phyloP scores from a whole-genome alignment of 495 filamentous ascomycete genomes.

The Xanthoparmelia taractica region DNA sequence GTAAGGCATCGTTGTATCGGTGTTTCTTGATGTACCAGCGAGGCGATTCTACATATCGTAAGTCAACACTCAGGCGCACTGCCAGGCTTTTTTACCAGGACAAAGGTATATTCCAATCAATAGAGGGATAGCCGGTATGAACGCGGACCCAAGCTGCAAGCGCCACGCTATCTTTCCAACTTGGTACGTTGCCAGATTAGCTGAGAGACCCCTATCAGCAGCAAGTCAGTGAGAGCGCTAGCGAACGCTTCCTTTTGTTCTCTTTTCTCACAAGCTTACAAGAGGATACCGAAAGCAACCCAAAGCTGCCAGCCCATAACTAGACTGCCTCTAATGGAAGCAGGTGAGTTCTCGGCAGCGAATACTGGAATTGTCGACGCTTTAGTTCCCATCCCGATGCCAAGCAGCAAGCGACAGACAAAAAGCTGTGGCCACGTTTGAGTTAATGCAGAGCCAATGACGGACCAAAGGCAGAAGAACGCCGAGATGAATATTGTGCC shows the following conservation, averaged over 20 bases:
- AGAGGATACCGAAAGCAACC: slow-evolving; percentile 75
- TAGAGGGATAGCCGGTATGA: slow-evolving; percentile 66
- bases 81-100: slow-evolving; percentile 33
- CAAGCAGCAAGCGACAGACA: slow-evolving; percentile 55
- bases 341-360: slow-evolving; percentile 68
- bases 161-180: slow-evolving; percentile 58
- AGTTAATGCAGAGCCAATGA: slow-evolving; percentile 58
- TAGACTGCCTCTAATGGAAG: slow-evolving; percentile 66
- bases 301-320: slow-evolving; percentile 84
- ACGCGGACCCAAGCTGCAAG: slow-evolving; percentile 70
- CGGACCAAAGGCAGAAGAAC: slow-evolving; percentile 53
- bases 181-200: slow-evolving; percentile 60
- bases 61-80: slow-evolving; percentile 21
- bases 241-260: too few relatives aligned
- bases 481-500: slow-evolving; percentile 61
- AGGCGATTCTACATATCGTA: slow-evolving; percentile 45
- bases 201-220: slow-evolving; percentile 47
- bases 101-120: slow-evolving; percentile 60
- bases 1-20: slow-evolving; percentile 53
- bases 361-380: slow-evolving; percentile 59
- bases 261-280: slow-evolving; percentile 27
- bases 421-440: slow-evolving; percentile 58
- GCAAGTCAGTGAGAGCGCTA: slow-evolving; percentile 15
- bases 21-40: slow-evolving; percentile 60
- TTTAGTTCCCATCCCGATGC: slow-evolving; percentile 62